A percentile compares a stretch with the other conserved stretches of the same genome.
Evolutionary conservation across 108 stramenopile species (phyloP).

Genomic region (Stephanodiscus triporus): DNA sequence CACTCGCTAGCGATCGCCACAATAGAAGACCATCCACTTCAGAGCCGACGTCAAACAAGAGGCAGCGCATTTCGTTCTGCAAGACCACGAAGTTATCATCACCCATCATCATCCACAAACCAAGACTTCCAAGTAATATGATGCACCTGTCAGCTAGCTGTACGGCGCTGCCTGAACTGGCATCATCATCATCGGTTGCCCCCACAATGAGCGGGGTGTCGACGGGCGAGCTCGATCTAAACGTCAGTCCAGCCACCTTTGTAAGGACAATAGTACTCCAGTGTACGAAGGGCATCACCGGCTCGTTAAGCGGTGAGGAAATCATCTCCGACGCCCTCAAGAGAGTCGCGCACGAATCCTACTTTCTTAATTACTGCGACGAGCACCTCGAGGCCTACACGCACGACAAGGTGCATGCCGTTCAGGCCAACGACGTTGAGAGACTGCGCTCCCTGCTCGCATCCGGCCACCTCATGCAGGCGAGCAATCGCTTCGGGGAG

Average conservation of each 20-base stretch:
- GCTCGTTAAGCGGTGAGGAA: constrained; percentile 30
- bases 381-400: constrained; percentile 49
- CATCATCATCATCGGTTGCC: background rate
- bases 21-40: background rate
- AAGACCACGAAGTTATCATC: constrained; percentile 5
- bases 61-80: constrained; percentile 6
- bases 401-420: constrained; percentile 53
- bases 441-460: constrained; percentile 48
- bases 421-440: constrained; percentile 61
- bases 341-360: constrained; percentile 28
- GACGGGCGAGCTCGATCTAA: constrained; percentile 39
- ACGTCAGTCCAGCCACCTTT: constrained; percentile 38
- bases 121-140: background rate
- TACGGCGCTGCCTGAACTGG: constrained; percentile 16
- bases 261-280: constrained; percentile 44
- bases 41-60: constrained; percentile 11
- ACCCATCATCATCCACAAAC: background rate
- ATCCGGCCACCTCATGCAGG: constrained; percentile 60
- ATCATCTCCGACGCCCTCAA: constrained; percentile 19
- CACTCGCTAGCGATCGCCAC: too few relatives aligned
- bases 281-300: constrained; percentile 25
- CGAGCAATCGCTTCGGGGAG: constrained; percentile 77
- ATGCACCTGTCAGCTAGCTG: constrained; percentile 17
- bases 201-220: constrained; percentile 21
- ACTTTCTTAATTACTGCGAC: constrained; percentile 23